Percentiles rank a stretch among this genome's conserved stretches.
These are phyloP conservation scores for Serendipita sp. DNA, from an alignment of 768 basidiomycete genomes.

Conservation along the genomic window DNA sequence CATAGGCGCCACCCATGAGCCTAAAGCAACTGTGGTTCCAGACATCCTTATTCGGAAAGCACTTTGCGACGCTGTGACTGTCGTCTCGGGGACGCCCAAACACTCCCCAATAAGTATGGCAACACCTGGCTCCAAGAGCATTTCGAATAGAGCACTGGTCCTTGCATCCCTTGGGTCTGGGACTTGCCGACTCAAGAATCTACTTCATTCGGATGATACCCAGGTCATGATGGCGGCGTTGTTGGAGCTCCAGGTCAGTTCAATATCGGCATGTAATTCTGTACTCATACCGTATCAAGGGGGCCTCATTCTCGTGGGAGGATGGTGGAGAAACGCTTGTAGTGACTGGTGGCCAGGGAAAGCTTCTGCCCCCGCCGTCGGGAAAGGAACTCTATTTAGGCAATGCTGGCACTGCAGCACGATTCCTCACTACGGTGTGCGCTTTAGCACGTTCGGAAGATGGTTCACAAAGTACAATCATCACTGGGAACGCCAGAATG, in stretches of 20 bases:
- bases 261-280: constrained; percentile 3
- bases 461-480: constrained; percentile 40
- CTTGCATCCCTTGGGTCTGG: constrained; percentile 85
- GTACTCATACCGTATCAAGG: constrained; percentile 29
- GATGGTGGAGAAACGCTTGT: constrained; percentile 92
- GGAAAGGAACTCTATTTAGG: constrained; percentile 88
- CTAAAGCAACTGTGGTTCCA: constrained; percentile 70
- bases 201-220: constrained; percentile 94
- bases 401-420: constrained; percentile 94
- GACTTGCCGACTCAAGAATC: constrained; percentile 73
- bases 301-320: constrained; percentile 87
- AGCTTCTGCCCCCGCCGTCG: constrained; percentile 55
- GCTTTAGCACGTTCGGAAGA: constrained; percentile 50
- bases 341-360: constrained; percentile 74
- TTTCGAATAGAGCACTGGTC: constrained; percentile 87
- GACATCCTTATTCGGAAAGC: constrained; percentile 73
- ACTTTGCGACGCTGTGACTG: constrained; percentile 62
- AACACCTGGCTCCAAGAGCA: constrained; percentile 92
- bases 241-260: constrained; percentile 60
- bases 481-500: constrained; percentile 98
- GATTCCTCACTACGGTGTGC: constrained; percentile 94
- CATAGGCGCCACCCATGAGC: constrained; percentile 87
- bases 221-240: constrained; percentile 98
- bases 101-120: constrained; percentile 54
- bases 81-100: constrained; percentile 52